phyloP scores from a whole-genome alignment of 129 eudicot species.

The Helianthus tuberosus region DNA sequence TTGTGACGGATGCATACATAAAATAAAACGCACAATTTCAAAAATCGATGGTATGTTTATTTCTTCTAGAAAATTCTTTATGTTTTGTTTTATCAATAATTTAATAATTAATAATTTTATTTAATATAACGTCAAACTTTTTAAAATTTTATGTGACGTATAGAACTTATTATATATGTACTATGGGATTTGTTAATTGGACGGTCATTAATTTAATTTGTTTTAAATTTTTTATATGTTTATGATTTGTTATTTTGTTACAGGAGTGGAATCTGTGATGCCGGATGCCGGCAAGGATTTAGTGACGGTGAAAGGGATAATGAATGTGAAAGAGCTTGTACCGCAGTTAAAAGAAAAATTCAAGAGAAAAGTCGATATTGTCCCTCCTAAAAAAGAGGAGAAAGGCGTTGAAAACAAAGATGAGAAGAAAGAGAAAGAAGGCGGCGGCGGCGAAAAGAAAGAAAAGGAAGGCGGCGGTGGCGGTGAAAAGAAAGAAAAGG shows the following conservation, averaged over 20 bases:
- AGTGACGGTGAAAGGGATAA: conserved; percentile 58
- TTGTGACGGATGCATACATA: conserved; percentile 64
- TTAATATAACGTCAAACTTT: no score
- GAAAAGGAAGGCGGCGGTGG: background rate
- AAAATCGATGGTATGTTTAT: conserved; percentile 44
- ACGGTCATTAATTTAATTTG: background rate
- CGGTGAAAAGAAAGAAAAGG: conserved; percentile 32
- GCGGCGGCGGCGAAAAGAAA: conserved; percentile 43
- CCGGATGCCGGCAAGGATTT: conserved; percentile 45
- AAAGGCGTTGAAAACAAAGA: conserved; percentile 18
- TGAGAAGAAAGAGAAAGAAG: conserved; percentile 37
- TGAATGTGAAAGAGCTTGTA: conserved; percentile 53
- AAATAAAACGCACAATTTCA: conserved; percentile 47
- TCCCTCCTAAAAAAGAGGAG: conserved; percentile 56
- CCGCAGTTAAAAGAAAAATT: conserved; percentile 52
- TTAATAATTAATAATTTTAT: no score
- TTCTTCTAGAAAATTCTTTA: no score
- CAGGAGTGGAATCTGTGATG: conserved; percentile 55
- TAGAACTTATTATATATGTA: background rate
- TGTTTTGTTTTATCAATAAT: no score
- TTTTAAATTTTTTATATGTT: background rate
- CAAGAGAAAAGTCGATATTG: conserved; percentile 47
- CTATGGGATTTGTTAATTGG: background rate
- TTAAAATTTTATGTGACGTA: conserved; percentile 18
- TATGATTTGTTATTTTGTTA: conserved; percentile 5